Conservation (phyloP, 208 protist species). For the Endotrypanum monterogeii region DNA sequence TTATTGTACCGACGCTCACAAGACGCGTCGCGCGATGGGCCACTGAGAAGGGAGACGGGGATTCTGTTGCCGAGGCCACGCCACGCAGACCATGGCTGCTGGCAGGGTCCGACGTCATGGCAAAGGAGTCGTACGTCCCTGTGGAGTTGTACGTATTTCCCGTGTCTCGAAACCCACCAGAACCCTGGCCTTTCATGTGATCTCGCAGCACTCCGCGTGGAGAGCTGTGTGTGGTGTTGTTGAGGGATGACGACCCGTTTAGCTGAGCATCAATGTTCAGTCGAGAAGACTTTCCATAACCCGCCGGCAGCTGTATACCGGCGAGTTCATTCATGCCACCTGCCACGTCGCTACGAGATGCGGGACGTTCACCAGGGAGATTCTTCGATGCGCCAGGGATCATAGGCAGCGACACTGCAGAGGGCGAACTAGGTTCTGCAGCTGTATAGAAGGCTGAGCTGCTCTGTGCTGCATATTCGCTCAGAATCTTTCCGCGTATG, state of each 20-base stretch:
- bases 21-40: constrained; percentile 41
- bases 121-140: not conserved
- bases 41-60: not conserved
- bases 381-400: not conserved
- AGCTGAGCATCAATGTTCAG: constrained; percentile 13
- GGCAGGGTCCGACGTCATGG: not conserved
- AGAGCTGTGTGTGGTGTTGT: not conserved
- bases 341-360: not conserved
- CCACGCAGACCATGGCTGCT: not conserved
- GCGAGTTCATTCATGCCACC: not conserved
- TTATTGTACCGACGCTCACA: constrained; percentile 65
- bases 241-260: not conserved
- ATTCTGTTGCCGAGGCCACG: not conserved
- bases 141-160: constrained; percentile 1
- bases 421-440: not conserved
- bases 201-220: constrained; percentile 17
- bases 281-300: constrained; percentile 54
- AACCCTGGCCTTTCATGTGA: constrained; percentile 8
- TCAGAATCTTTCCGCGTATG: constrained; percentile 37
- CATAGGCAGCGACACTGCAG: constrained; percentile 1
- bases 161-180: not conserved
- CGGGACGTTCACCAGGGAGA: not conserved
- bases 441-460: not conserved
- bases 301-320: constrained; percentile 37
- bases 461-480: not conserved